Evolutionary conservation across 805 yeast genomes (phyloP).

Genomic region (Monosporozyma unispora): DNA sequence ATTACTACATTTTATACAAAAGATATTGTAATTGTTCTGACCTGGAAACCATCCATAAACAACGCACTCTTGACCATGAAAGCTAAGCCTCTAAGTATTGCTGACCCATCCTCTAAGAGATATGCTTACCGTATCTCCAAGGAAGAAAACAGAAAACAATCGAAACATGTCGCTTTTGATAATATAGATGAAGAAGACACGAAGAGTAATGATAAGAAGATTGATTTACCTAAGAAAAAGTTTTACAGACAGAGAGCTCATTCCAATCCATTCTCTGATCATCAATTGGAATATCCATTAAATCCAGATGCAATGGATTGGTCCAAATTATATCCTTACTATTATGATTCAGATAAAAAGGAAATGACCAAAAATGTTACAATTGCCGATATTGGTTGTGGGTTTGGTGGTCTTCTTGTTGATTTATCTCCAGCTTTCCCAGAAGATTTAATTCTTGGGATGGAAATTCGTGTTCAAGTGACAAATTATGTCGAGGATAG

Average conservation of each 20-base stretch:
- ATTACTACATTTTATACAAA: too few species aligned
- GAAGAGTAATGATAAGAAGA: constrained; percentile 8
- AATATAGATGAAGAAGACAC: constrained; percentile 1
- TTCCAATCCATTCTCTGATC: constrained; percentile 95
- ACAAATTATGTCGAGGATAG: constrained; percentile 95
- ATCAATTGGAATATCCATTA: constrained; percentile 77
- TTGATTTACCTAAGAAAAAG: constrained; percentile 69
- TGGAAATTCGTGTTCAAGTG: constrained; percentile 97
- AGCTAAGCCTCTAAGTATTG: constrained; percentile 14
- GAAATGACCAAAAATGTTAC: constrained; percentile 50
- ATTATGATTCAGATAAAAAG: constrained; percentile 34
- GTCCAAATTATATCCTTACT: constrained; percentile 65
- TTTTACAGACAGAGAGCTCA: constrained; percentile 96
- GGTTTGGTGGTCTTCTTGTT: constrained; percentile 85
- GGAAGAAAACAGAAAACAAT: constrained; percentile 39
- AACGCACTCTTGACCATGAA: constrained; percentile 9
- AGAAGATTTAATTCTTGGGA: constrained; percentile 70
- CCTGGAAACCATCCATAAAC: too few species aligned
- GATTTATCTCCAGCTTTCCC: constrained; percentile 74
- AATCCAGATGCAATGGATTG: constrained; percentile 84
- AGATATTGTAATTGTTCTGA: too few species aligned
- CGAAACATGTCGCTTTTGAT: constrained; percentile 33
- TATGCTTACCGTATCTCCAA: constrained; percentile 38
- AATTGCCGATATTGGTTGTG: constrained; percentile 95
- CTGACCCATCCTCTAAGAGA: constrained; percentile 29